A percentile compares a stretch with the other conserved stretches of the same genome.
These are phyloP conservation scores for Balakata baccata DNA, from an alignment of 345 rosid genomes.

Conservation along the genomic window DNA sequence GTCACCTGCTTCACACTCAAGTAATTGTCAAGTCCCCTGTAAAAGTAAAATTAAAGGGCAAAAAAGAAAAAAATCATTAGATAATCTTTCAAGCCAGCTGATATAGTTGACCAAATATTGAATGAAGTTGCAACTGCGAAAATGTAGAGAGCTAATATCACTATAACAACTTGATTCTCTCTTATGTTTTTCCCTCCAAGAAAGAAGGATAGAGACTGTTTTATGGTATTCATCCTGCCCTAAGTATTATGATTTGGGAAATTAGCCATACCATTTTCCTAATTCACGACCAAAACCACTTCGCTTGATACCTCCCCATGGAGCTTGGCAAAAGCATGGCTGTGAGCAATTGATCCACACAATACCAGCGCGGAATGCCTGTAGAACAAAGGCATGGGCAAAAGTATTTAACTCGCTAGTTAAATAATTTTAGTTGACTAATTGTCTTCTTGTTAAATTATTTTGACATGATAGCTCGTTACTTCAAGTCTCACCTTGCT, in stretches of 20 bases:
- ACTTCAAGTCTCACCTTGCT: constrained; percentile 60
- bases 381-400: constrained; percentile 13
- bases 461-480: not conserved
- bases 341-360: constrained; percentile 99
- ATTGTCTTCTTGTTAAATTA: not conserved
- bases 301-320: constrained; percentile 97
- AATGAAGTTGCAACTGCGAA: not conserved
- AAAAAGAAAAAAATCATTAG: not conserved
- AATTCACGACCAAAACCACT: constrained; percentile 98
- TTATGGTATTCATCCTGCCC: not conserved
- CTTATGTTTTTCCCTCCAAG: not conserved
- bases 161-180: not conserved
- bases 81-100: not conserved
- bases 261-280: constrained; percentile 73
- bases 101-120: not conserved
- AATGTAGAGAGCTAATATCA: not conserved
- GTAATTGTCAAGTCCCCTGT: constrained; percentile 94
- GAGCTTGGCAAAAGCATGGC: constrained; percentile 95
- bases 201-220: not conserved
- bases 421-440: not conserved
- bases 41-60: not conserved
- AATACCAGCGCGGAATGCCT: constrained; percentile 76
- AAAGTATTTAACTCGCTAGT: constrained; percentile 5
- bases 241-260: constrained; percentile 1
- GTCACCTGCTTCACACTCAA: constrained; percentile 92